A percentile compares a stretch with the other conserved stretches of the same genome.
These are phyloP conservation scores for Neonothopanus nambi DNA, from an alignment of 1,284 basidiomycete genomes.

Conservation along the genomic window DNA sequence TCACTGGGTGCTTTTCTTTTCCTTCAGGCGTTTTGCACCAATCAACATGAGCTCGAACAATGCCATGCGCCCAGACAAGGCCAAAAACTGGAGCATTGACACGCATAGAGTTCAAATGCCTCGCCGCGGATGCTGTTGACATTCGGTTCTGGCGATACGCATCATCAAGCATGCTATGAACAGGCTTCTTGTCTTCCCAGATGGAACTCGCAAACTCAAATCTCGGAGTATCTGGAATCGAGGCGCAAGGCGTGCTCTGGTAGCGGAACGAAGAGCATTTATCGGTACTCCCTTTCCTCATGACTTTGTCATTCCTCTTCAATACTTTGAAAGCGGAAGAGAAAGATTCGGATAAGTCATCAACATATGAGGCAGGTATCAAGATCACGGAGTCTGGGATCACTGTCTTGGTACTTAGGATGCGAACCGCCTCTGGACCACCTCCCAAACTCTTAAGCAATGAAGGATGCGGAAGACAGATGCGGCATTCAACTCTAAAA, in stretches of 20 bases:
- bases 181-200: constrained; percentile 62
- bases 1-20: constrained; percentile 31
- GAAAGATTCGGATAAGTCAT: constrained; percentile 39
- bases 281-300: constrained; percentile 35
- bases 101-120: constrained; percentile 50
- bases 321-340: constrained; percentile 49
- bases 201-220: constrained; percentile 57
- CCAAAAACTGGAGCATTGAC: constrained; percentile 52
- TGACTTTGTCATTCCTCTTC: constrained; percentile 30
- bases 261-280: constrained; percentile 49
- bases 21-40: constrained; percentile 43
- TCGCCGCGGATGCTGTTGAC: constrained; percentile 47
- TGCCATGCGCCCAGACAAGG: constrained; percentile 53
- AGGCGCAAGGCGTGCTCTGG: constrained; percentile 50
- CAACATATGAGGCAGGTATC: constrained; percentile 38
- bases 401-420: constrained; percentile 45
- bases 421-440: constrained; percentile 30
- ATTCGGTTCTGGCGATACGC: constrained; percentile 62
- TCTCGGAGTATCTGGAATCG: constrained; percentile 41
- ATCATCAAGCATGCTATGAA: constrained; percentile 46
- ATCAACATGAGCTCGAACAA: constrained; percentile 56
- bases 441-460: constrained; percentile 25
- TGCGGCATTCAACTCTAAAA: constrained; percentile 45
- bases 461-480: constrained; percentile 51
- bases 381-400: constrained; percentile 52